A percentile compares a stretch with the other conserved stretches of the same genome.
Evolutionary conservation across 108 stramenopile genomes (phyloP).

Genomic region (Thalassiosira profunda): DNA sequence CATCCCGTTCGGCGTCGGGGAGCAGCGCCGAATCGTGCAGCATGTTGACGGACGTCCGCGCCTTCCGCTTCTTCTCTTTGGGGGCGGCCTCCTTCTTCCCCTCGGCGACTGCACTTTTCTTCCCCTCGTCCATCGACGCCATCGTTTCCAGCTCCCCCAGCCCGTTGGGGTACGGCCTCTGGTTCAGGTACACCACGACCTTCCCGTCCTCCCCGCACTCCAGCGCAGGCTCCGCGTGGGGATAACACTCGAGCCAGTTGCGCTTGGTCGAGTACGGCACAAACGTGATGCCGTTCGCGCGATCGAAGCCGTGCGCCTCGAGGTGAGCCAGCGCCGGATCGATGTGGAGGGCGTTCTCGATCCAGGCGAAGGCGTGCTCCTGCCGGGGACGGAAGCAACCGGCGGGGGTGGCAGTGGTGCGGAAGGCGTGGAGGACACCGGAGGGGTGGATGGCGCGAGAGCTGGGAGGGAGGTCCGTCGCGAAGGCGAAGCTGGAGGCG

Average conservation of each 20-base stretch:
- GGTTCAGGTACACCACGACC: too few species aligned
- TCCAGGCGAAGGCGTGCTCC: constrained; percentile 12
- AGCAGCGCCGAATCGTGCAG: neutral
- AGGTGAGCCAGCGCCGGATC: constrained; percentile 4
- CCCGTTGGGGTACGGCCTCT: too few species aligned
- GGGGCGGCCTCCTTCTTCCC: neutral
- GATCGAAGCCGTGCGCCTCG: neutral
- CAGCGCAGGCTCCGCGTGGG: neutral
- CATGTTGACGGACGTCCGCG: neutral
- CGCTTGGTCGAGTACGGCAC: neutral
- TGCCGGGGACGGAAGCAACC: neutral
- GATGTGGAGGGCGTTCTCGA: neutral
- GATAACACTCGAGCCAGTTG: neutral
- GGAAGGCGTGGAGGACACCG: constrained; percentile 3
- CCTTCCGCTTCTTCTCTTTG: neutral
- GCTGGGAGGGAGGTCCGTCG: too few species aligned
- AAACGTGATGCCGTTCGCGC: constrained; percentile 2
- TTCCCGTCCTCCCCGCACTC: constrained; percentile 1
- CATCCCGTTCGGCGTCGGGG: constrained; percentile 1
- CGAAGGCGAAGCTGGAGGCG: too few species aligned
- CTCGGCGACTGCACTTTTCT: too few species aligned
- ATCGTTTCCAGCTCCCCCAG: neutral
- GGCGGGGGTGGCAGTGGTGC: neutral
- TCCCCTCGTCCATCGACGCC: neutral
- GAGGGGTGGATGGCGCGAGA: too few species aligned